Evolutionary conservation across 257 asterid species (phyloP).

Genomic region (Solanum medicagineum): DNA sequence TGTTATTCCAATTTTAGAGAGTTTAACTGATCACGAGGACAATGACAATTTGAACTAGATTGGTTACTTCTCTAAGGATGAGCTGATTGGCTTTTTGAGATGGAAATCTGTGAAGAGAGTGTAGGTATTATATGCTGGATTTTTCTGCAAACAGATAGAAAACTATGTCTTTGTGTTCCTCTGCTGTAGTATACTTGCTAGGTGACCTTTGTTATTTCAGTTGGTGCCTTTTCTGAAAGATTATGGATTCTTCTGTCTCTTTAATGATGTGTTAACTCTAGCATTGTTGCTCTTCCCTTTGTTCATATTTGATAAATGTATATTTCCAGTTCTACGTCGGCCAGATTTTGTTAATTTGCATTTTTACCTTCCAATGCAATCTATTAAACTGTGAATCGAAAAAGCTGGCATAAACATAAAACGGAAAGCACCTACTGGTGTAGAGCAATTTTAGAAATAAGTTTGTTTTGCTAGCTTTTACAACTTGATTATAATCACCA

Average conservation of each 20-base stretch:
- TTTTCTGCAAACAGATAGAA: neutral
- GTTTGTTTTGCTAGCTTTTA: neutral
- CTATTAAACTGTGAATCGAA: neutral
- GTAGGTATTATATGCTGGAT: neutral
- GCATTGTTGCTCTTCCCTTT: too few species aligned
- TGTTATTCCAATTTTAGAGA: slow-evolving; percentile 42
- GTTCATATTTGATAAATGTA: neutral
- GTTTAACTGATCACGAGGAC: neutral
- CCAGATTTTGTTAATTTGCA: neutral
- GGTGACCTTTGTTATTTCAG: neutral
- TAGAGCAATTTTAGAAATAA: neutral
- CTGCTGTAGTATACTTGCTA: neutral
- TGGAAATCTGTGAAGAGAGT: neutral
- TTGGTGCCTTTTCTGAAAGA: neutral
- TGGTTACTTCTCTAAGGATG: neutral
- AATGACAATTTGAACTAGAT: neutral
- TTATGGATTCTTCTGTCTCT: too few species aligned
- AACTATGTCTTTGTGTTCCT: neutral
- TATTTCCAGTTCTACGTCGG: neutral
- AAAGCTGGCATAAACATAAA: neutral
- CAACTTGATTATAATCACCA: neutral
- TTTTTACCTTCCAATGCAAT: neutral
- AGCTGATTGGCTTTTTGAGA: neutral
- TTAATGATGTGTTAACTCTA: neutral
- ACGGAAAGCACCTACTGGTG: neutral